These are phyloP conservation scores for Colletotrichum coccodes DNA, from an alignment of 2,329 filamentous ascomycete genomes.

Conservation along the genomic window DNA sequence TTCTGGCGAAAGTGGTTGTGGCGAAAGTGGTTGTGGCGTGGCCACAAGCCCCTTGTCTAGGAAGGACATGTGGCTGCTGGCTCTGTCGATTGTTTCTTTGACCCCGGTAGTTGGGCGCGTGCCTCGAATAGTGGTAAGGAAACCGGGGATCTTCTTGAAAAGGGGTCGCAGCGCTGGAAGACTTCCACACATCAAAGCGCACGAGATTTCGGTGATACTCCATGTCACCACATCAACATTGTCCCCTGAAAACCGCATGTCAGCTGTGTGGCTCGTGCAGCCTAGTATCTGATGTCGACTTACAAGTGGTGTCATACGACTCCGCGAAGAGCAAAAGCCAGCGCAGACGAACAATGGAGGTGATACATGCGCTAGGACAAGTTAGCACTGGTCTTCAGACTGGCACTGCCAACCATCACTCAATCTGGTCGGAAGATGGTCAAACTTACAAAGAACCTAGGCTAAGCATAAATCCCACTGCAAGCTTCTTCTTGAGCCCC, in stretches of 20 bases:
- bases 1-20: not conserved
- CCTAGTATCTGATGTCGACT: not conserved
- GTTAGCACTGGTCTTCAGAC: not conserved
- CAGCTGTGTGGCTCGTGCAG: not conserved
- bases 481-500: conserved; percentile 26
- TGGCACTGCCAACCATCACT: not conserved
- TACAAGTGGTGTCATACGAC: conserved; percentile 24
- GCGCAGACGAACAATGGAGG: conserved; percentile 31
- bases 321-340: conserved; percentile 23
- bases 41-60: not conserved
- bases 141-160: conserved; percentile 21
- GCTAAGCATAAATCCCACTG: conserved; percentile 31
- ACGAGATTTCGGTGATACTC: conserved; percentile 42
- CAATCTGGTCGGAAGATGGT: not conserved
- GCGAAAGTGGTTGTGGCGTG: not conserved
- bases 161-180: conserved; percentile 54
- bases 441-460: conserved; percentile 33
- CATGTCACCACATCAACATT: conserved; percentile 44
- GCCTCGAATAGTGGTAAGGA: conserved; percentile 17
- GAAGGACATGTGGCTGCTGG: conserved; percentile 4
- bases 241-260: conserved; percentile 32
- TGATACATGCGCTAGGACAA: conserved; percentile 30
- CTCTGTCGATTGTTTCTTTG: conserved; percentile 1
- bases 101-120: not conserved
- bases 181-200: conserved; percentile 53